phyloP scores from a whole-genome alignment of 495 filamentous ascomycete genomes.

The Massariosphaeria phaeospora region DNA sequence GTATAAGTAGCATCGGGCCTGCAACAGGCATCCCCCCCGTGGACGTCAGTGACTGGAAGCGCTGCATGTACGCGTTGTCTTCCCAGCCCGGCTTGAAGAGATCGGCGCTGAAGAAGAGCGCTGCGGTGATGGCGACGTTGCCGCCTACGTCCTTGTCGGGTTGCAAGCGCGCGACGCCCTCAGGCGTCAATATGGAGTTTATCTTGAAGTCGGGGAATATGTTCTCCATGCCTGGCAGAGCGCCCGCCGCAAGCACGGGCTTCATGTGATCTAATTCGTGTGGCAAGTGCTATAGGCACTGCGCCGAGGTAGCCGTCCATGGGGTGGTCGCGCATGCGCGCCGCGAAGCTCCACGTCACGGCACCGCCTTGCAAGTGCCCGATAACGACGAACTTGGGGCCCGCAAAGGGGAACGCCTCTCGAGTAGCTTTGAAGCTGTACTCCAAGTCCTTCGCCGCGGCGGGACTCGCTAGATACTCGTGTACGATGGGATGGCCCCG shows the following conservation, averaged over 20 bases:
- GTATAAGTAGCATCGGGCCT: conserved; percentile 47
- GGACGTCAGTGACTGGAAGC: background rate
- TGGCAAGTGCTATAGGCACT: conserved; percentile 41
- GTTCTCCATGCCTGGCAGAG: background rate
- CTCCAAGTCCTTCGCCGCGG: conserved; percentile 44
- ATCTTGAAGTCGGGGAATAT: background rate
- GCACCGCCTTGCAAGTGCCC: conserved; percentile 49
- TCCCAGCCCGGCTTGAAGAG: background rate
- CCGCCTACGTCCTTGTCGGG: background rate
- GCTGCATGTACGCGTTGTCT: background rate
- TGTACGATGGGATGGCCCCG: conserved; percentile 42
- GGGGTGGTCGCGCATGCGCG: conserved; percentile 38
- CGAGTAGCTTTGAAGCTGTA: conserved; percentile 46
- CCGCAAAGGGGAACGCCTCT: conserved; percentile 42
- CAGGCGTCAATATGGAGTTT: background rate
- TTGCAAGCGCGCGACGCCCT: background rate
- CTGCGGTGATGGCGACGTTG: background rate
- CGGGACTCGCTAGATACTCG: conserved; percentile 40
- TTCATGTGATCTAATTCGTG: conserved; percentile 1
- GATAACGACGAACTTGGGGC: conserved; percentile 41
- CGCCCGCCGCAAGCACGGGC: background rate
- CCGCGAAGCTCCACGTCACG: conserved; percentile 45
- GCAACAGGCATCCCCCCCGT: conserved; percentile 31
- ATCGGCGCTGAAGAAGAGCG: background rate
- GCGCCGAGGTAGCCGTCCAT: conserved; percentile 44